phyloP scores from a whole-genome alignment of 768 basidiomycete genomes.

The Galerina marginata region DNA sequence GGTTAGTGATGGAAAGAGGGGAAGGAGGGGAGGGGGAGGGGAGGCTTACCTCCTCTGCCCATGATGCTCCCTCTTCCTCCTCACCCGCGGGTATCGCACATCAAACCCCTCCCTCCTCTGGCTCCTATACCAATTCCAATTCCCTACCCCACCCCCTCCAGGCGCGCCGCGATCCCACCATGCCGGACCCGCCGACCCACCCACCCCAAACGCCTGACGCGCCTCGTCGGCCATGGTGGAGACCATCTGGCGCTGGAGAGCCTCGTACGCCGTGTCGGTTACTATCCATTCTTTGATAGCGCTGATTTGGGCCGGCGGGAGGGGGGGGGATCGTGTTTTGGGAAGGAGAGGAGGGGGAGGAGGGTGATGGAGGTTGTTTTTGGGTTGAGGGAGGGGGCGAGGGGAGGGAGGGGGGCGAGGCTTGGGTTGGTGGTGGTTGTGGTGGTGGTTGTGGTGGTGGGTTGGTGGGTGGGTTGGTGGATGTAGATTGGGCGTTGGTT shows the following conservation, averaged over 20 bases:
- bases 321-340: too few relatives aligned
- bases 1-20: not conserved
- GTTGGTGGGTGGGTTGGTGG: not conserved
- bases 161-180: slow-evolving; percentile 42
- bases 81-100: slow-evolving; percentile 47
- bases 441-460: slow-evolving; percentile 7
- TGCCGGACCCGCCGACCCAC: slow-evolving; percentile 66
- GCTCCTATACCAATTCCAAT: slow-evolving; percentile 42
- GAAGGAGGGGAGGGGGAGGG: not conserved
- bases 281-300: slow-evolving; percentile 64
- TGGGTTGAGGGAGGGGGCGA: slow-evolving; percentile 53
- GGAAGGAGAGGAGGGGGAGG: slow-evolving; percentile 70
- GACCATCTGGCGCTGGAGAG: slow-evolving; percentile 43
- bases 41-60: slow-evolving; percentile 62
- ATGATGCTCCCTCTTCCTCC: slow-evolving; percentile 35
- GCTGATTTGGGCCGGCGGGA: slow-evolving; percentile 55
- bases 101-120: slow-evolving; percentile 57
- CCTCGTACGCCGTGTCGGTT: slow-evolving; percentile 65
- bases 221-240: slow-evolving; percentile 62
- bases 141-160: slow-evolving; percentile 36
- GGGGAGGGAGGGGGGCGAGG: slow-evolving; percentile 34
- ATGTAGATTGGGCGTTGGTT: not conserved
- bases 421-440: slow-evolving; percentile 16
- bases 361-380: slow-evolving; percentile 65
- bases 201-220: too few relatives aligned